Evolutionary conservation across 768 basidiomycete species (phyloP).

Genomic region (Sistotremastrum niveocremeum): DNA sequence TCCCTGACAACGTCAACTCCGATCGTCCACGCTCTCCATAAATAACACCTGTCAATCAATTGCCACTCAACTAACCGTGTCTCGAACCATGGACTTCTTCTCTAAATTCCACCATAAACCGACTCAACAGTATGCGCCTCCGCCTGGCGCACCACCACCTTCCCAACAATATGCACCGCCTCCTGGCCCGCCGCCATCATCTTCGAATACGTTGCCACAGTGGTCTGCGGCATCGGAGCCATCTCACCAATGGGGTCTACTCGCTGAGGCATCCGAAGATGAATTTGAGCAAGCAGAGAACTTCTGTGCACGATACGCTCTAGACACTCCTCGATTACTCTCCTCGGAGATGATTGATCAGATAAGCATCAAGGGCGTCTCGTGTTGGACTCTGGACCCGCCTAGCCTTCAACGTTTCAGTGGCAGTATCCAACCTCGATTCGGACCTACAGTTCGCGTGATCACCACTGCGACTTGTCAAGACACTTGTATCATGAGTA

Average conservation of each 20-base stretch:
- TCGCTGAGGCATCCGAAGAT: constrained; percentile 41
- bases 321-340: constrained; percentile 30
- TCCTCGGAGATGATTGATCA: constrained; percentile 39
- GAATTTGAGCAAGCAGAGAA: constrained; percentile 37
- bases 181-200: neutral
- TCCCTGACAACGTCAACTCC: too few species aligned
- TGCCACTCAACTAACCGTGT: too few species aligned
- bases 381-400: constrained; percentile 39
- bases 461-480: constrained; percentile 28
- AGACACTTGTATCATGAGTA: constrained; percentile 42
- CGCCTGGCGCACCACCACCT: neutral
- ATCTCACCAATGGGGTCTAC: constrained; percentile 34
- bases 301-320: constrained; percentile 33
- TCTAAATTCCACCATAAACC: neutral
- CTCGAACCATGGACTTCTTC: too few species aligned
- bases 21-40: too few species aligned
- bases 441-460: constrained; percentile 25
- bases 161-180: constrained; percentile 1
- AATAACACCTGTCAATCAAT: too few species aligned
- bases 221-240: constrained; percentile 50
- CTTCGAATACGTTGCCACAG: neutral
- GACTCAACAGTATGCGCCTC: constrained; percentile 1
- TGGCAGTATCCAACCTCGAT: constrained; percentile 27
- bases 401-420: constrained; percentile 29
- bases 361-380: constrained; percentile 32